These are phyloP conservation scores for Aspergillus ibericus DNA, from an alignment of 2,329 filamentous ascomycete genomes.

Conservation along the genomic window DNA sequence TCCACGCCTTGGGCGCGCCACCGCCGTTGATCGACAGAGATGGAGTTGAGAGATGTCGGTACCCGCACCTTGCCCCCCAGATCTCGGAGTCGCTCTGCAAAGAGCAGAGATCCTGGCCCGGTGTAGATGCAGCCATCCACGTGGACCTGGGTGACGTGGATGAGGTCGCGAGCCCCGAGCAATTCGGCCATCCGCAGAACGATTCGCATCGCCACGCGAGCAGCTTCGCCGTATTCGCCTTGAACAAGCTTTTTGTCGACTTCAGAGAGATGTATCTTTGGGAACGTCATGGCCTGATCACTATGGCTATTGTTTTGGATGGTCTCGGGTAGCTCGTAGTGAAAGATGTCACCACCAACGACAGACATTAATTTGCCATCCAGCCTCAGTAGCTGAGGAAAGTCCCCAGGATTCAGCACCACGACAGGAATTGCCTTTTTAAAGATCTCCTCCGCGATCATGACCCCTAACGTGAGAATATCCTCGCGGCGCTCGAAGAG, in stretches of 20 bases:
- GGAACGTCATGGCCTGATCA: neutral
- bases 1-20: slow-evolving; percentile 43
- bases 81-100: slow-evolving; percentile 38
- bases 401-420: slow-evolving; percentile 18
- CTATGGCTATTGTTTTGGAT: neutral
- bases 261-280: slow-evolving; percentile 19
- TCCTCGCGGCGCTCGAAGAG: slow-evolving; percentile 45
- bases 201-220: slow-evolving; percentile 40
- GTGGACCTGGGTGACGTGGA: slow-evolving; percentile 44
- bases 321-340: neutral
- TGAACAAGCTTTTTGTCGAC: slow-evolving; percentile 28
- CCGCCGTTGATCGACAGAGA: slow-evolving; percentile 45
- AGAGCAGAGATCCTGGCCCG: slow-evolving; percentile 39
- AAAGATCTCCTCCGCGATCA: slow-evolving; percentile 47
- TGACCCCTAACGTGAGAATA: slow-evolving; percentile 49
- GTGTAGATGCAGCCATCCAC: slow-evolving; percentile 49
- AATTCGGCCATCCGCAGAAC: slow-evolving; percentile 40
- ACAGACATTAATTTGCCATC: neutral
- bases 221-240: slow-evolving; percentile 36
- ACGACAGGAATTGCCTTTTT: slow-evolving; percentile 44
- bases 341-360: neutral
- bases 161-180: slow-evolving; percentile 33
- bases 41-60: slow-evolving; percentile 46
- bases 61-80: slow-evolving; percentile 40
- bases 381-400: slow-evolving; percentile 13